A percentile compares a stretch with the other conserved stretches of the same genome.
Evolutionary conservation across 257 asterid species (phyloP).

Genomic region (Primulina eburnea): DNA sequence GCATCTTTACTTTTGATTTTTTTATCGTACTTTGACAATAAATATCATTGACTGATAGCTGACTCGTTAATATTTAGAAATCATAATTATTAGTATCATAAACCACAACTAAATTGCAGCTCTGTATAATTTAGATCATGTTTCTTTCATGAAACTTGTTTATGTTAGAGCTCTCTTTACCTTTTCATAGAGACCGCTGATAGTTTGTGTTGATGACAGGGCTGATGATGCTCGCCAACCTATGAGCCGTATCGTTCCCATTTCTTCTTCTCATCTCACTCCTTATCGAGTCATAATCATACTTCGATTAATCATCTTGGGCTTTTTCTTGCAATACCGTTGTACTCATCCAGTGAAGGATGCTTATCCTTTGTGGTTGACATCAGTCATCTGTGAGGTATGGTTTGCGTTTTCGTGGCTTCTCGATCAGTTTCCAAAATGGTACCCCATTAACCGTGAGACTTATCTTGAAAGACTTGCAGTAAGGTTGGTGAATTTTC

Average conservation of each 20-base stretch:
- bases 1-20: conserved; percentile 2
- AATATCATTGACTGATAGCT: background rate
- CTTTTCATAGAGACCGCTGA: background rate
- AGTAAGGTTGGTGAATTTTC: conserved; percentile 41
- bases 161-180: background rate
- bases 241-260: conserved; percentile 62
- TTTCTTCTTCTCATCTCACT: conserved; percentile 54
- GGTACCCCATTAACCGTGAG: conserved; percentile 69
- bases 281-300: conserved; percentile 62
- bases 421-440: conserved; percentile 70
- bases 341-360: conserved; percentile 59
- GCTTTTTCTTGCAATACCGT: conserved; percentile 72
- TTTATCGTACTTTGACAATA: background rate
- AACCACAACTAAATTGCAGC: background rate
- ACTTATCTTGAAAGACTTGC: conserved; percentile 66
- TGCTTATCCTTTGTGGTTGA: conserved; percentile 73
- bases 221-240: conserved; percentile 76
- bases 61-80: background rate
- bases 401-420: conserved; percentile 79
- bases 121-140: background rate
- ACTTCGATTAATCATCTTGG: conserved; percentile 62
- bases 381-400: conserved; percentile 69
- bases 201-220: conserved; percentile 35
- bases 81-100: background rate
- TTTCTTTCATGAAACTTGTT: background rate